A percentile compares a stretch with the other conserved stretches of the same genome.
Evolutionary conservation across 495 filamentous ascomycete species (phyloP).

Genomic region (Penicillium dipodomyicola): DNA sequence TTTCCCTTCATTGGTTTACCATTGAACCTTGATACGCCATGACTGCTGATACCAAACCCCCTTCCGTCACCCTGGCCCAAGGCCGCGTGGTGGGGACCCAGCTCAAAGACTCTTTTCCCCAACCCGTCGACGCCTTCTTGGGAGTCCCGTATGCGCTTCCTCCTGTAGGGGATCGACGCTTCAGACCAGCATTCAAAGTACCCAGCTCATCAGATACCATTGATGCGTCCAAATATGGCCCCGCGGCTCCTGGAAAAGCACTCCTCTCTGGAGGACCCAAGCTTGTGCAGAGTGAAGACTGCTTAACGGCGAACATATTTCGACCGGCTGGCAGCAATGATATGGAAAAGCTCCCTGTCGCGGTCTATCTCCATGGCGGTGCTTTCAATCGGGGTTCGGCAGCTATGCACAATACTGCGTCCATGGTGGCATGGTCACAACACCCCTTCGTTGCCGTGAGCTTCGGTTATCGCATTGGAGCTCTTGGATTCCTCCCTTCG

Average conservation of each 20-base stretch:
- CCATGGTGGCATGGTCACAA: conserved; percentile 56
- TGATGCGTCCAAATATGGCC: conserved; percentile 43
- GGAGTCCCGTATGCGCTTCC: conserved; percentile 61
- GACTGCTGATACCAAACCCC: conserved; percentile 16
- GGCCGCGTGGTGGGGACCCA: conserved; percentile 54
- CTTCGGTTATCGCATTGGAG: conserved; percentile 62
- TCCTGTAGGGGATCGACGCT: conserved; percentile 55
- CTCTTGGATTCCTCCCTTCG: conserved; percentile 61
- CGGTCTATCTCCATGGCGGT: conserved; percentile 51
- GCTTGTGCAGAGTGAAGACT: conserved; percentile 50
- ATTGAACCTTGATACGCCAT: conserved; percentile 5
- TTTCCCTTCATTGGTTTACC: background rate
- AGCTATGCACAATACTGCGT: conserved; percentile 39
- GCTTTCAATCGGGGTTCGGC: conserved; percentile 41
- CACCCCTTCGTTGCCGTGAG: conserved; percentile 56
- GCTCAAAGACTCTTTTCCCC: conserved; percentile 39
- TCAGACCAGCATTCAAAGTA: conserved; percentile 46
- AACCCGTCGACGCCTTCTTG: conserved; percentile 54
- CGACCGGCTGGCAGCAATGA: conserved; percentile 37
- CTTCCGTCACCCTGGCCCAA: conserved; percentile 47
- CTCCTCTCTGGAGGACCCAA: conserved; percentile 23
- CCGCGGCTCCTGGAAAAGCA: conserved; percentile 28
- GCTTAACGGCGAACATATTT: conserved; percentile 52
- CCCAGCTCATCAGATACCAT: conserved; percentile 32
- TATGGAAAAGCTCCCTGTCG: conserved; percentile 50